Conservation (phyloP, 345 rosid species). For the Acer yangbiense region DNA sequence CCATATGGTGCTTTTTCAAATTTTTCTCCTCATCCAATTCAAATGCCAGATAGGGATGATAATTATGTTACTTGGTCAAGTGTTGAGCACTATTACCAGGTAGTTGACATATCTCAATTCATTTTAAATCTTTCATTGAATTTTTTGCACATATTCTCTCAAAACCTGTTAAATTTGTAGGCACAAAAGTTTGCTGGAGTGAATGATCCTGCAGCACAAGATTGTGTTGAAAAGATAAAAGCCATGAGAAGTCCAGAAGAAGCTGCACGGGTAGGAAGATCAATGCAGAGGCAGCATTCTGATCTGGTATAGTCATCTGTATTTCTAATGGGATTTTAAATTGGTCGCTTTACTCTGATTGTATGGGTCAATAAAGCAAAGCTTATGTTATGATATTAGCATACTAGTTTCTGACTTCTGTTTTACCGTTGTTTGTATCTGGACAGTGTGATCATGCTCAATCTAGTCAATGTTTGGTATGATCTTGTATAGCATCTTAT, state of each 20-base stretch:
- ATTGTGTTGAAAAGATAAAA: constrained; percentile 63
- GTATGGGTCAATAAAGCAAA: constrained; percentile 4
- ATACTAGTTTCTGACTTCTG: constrained; percentile 5
- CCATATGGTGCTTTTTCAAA: constrained; percentile 91
- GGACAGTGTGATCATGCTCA: not conserved
- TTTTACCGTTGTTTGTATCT: not conserved
- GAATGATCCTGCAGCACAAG: constrained; percentile 51
- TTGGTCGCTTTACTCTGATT: constrained; percentile 2
- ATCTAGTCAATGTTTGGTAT: not conserved
- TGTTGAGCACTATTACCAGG: constrained; percentile 95
- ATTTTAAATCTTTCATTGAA: constrained; percentile 14
- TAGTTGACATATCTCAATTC: constrained; percentile 25
- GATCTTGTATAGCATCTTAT: not conserved
- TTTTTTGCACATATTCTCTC: constrained; percentile 5
- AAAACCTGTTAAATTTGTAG: constrained; percentile 34
- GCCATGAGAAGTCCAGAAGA: constrained; percentile 83
- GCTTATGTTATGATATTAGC: not conserved
- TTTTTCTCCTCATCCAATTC: constrained; percentile 86
- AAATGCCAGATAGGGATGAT: constrained; percentile 59
- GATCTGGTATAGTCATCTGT: constrained; percentile 52
- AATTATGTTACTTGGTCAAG: constrained; percentile 66
- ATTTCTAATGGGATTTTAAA: not conserved
- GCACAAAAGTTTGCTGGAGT: constrained; percentile 69
- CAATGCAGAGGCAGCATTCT: constrained; percentile 59
- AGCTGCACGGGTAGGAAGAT: constrained; percentile 84